Conservation (phyloP, 805 yeast genomes). For the Yamadazyma tumulicola region DNA sequence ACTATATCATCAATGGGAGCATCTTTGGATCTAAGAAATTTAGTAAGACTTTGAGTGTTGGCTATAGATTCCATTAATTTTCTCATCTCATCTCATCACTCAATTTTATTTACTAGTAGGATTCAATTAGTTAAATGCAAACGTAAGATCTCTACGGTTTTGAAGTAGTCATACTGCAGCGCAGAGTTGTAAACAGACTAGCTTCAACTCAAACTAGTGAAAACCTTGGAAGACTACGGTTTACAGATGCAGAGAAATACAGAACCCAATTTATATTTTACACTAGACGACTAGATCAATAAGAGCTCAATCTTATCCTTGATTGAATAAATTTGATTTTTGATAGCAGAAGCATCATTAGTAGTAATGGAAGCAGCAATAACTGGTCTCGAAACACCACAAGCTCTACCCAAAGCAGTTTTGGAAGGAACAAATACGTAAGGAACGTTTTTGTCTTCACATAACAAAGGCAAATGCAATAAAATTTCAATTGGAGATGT, state of each 20-base stretch:
- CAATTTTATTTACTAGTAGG: too few species aligned
- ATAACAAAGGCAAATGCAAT: constrained; percentile 92
- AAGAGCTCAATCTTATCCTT: constrained; percentile 99
- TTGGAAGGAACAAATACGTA: constrained; percentile 98
- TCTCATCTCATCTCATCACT: constrained; percentile 9
- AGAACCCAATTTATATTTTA: too few species aligned
- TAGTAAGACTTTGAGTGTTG: constrained; percentile 50
- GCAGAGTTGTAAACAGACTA: too few species aligned
- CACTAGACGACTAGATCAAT: constrained; percentile 68
- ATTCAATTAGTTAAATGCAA: too few species aligned
- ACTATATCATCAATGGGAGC: constrained; percentile 44
- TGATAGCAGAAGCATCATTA: constrained; percentile 96
- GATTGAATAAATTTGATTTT: constrained; percentile 93
- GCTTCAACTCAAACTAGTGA: too few species aligned
- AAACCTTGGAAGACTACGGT: too few species aligned
- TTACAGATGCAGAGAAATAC: too few species aligned
- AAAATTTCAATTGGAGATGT: constrained; percentile 98
- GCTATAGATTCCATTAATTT: constrained; percentile 10
- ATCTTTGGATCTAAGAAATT: constrained; percentile 53
- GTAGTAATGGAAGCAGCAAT: constrained; percentile 98
- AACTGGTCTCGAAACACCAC: constrained; percentile 99
- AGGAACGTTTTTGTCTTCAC: constrained; percentile 99
- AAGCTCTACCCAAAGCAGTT: constrained; percentile 98
- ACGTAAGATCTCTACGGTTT: too few species aligned
- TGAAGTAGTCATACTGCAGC: too few species aligned